Base-by-base conservation (phyloP, 495 filamentous ascomycete species). In the Hypoxylon perforatum region DNA sequence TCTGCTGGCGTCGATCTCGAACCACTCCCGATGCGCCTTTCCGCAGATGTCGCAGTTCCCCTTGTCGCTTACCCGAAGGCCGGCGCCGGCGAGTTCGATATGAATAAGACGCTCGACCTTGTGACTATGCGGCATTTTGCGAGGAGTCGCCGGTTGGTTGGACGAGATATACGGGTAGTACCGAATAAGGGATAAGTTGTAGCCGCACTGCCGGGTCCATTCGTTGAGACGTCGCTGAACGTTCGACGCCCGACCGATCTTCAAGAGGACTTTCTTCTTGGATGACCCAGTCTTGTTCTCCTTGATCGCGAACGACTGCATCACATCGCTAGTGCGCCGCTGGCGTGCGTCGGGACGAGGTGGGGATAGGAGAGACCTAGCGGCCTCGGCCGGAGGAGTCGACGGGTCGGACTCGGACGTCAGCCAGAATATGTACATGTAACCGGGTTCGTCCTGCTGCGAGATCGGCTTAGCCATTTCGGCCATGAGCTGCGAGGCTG, bases 371-470 rank as follows among this genome's bases (percentile, higher is more conserved):
- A 91, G 82, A 6, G 84, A 84, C 4, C 81, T 81, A 2, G 87
- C 90, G 21, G 84, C 82, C 25, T 88, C 85, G 4, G 76, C 76
- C 0, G 87, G 83, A 12, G 87, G 83, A 1, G 82, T 78, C 6
- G 78, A 64, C 3, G 77, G 76, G 47, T 78, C 73, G n/a, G 75
- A 83, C 54, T 84, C 85, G 38, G 85, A 85, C 4, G 85, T 90
- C 4, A 97, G 81, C 93, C 93, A 97, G 84, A 97, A 99, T 69
- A 99, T 95, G 82, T 99, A 99, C 67, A 98, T 98, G 73, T 93
- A 99, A 36, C 95, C 95, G 44, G 92, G 84, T 46, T 96, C 92
- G 69, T 98, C 95, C 39, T 81, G 77, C 4, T 77, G 77, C 3
- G 91, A 92, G 61, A 96, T 84, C 10, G 94, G 92, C 71, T 96